Base-by-base conservation (phyloP, 345 rosid species). In the Heritiera fomes region DNA sequence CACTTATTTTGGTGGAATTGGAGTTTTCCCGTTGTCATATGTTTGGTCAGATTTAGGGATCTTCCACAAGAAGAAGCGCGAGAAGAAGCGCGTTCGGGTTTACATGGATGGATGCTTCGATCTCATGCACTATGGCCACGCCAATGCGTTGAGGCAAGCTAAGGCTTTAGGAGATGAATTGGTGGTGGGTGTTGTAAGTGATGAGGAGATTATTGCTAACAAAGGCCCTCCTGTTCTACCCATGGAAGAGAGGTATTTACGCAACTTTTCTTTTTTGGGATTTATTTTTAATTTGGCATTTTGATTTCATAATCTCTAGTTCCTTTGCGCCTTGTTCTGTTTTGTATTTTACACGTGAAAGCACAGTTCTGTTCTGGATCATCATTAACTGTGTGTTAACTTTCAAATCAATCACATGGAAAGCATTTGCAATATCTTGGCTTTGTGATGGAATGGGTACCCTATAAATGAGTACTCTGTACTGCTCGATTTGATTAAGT, bases 51-150 rank as follows among this genome's bases (percentile, higher is more conserved):
- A 86, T 78, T 79, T 56, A 46, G 91, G 89, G 53, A 64, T 84
- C 46, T 88, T 89, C 46, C 84, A 75, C 11, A 87, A 84, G 81
- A 87, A 75, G 67, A 85, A 64, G 78, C 20, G 61, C 3, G 85
- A 87, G 68, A 90, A 84, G 83, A 93, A 85, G 87, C 89, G 82
- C 0, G 79, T 92, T 20, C 92, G 98, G n/a, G 98, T 95, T 69
- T 95, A 92, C 91, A 95, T 95, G 98, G 98, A 95, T 77, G 98
- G 98, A 63, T 93, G 98, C 86, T 95, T 95, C 83, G 98, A 95
- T 83, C 91, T 95, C 80, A 95, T 95, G 98, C 98, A 95, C 88
- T 93, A 90, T 71, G 98, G 98, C 9, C 98, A 95, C 76, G 94
- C 95, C 76, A 93, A 94, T 80, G 98, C 97, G 2, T 75, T 94